Conservation (phyloP, 257 asterid species). For the Solanum microdontum region DNA sequence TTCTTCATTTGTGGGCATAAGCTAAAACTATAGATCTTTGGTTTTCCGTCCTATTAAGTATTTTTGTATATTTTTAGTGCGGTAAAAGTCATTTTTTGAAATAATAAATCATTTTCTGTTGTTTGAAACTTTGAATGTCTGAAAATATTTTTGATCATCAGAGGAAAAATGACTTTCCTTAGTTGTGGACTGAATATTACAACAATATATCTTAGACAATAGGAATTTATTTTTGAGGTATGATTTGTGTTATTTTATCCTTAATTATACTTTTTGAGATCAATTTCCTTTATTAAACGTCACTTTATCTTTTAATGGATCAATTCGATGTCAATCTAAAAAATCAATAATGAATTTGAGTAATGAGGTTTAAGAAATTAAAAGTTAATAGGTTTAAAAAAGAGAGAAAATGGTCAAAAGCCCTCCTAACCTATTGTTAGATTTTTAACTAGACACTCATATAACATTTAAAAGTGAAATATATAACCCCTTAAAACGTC, state of each 20-base stretch:
- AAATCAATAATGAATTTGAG: too few relatives aligned
- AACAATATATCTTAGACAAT: neutral
- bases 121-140: neutral
- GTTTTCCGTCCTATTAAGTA: neutral
- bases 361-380: too few relatives aligned
- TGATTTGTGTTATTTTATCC: neutral
- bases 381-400: too few relatives aligned
- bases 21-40: neutral
- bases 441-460: too few relatives aligned
- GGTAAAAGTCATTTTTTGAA: neutral
- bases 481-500: too few relatives aligned
- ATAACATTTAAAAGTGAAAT: too few relatives aligned
- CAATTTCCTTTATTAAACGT: too few relatives aligned
- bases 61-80: neutral
- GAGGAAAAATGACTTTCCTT: neutral
- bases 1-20: neutral
- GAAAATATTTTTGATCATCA: neutral
- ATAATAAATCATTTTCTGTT: neutral
- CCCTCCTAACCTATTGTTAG: too few relatives aligned
- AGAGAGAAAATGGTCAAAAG: too few relatives aligned
- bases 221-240: neutral
- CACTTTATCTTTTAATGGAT: too few relatives aligned
- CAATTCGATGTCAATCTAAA: too few relatives aligned
- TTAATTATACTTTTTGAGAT: too few relatives aligned
- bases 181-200: neutral